phyloP scores from a whole-genome alignment of 345 rosid genomes.

The Dovyalis caffra region DNA sequence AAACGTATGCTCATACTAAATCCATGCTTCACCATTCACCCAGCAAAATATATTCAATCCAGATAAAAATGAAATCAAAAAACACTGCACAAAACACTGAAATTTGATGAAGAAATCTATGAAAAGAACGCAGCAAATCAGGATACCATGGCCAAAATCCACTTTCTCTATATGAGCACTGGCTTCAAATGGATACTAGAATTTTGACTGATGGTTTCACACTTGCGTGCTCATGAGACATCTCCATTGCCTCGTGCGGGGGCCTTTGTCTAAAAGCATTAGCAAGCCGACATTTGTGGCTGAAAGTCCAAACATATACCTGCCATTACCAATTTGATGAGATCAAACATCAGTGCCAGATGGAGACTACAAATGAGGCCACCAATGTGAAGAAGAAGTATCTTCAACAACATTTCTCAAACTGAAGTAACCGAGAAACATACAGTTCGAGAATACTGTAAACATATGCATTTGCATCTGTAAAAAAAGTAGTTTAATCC shows the following conservation, averaged over 20 bases:
- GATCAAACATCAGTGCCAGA: slow-evolving; percentile 2
- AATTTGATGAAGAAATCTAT: slow-evolving; percentile 20
- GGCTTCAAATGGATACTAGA: neutral
- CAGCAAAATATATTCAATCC: slow-evolving; percentile 26
- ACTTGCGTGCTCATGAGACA: slow-evolving; percentile 76
- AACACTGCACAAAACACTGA: slow-evolving; percentile 37
- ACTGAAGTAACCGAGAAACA: neutral
- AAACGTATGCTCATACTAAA: slow-evolving; percentile 25
- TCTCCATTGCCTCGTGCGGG: slow-evolving; percentile 66
- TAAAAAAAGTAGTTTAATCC: neutral
- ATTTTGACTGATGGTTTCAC: slow-evolving; percentile 7
- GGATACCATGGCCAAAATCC: neutral
- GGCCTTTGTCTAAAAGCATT: slow-evolving; percentile 75
- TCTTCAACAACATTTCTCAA: neutral
- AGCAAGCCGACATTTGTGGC: slow-evolving; percentile 69
- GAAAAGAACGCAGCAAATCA: neutral
- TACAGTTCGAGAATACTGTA: neutral
- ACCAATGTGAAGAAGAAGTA: neutral
- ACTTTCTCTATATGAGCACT: neutral
- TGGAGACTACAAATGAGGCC: neutral
- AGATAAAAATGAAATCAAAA: slow-evolving; percentile 23
- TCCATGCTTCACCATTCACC: slow-evolving; percentile 24
- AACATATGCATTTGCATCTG: neutral
- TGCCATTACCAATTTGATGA: slow-evolving; percentile 19
- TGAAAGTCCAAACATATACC: slow-evolving; percentile 68